Base-by-base conservation (phyloP, 371 early-diverging fungal genomes). In the Rhizopus microsporus region DNA sequence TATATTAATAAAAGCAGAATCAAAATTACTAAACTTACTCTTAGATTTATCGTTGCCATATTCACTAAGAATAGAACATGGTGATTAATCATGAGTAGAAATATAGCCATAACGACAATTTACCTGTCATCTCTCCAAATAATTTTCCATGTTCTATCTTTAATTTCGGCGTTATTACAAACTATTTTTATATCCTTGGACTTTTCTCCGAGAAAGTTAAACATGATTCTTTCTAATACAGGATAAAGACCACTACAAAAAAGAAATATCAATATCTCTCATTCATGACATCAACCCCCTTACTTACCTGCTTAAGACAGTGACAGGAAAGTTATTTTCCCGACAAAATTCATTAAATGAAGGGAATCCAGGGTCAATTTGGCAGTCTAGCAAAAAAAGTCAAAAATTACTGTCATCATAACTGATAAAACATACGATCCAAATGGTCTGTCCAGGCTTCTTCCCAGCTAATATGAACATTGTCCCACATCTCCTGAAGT, bases 11-110 rank as follows among this genome's bases (percentile, higher is more conserved):
- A 35, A 7, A 51, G 15, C 15, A 32, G 40, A 12, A 43, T 30
- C 12, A 12, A 37, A 15, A 3, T 23, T 17, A 7, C 12, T 48
- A 31, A n/a, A 56, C 63, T 68, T 78, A 78, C 78, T 70, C 39
- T 46, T 56, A 7, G 74, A 77, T 58, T 87, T 85, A 67, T 87
- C 86, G 58, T 87, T 83, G 30, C 86, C 88, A 44, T 78, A 81
- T 31, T 65, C 63, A 47, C 74, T 77, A 51, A 13, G 49, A 13
- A 9, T 7, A 39, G 13, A 35, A 12, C 10, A 7, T 12, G 42
- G 34, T 8, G 46, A 30, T 16, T 10, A 16, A 37, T 17, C 13
- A 9, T 12, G 6, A 33, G 15, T 35, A 15, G 13, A 17, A 4
- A 31, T 6, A 15, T 12, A 60, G 60, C 23, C 23, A 23, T 23